phyloP scores from a whole-genome alignment of 768 basidiomycete genomes.

The Lactifluus echinatus region DNA sequence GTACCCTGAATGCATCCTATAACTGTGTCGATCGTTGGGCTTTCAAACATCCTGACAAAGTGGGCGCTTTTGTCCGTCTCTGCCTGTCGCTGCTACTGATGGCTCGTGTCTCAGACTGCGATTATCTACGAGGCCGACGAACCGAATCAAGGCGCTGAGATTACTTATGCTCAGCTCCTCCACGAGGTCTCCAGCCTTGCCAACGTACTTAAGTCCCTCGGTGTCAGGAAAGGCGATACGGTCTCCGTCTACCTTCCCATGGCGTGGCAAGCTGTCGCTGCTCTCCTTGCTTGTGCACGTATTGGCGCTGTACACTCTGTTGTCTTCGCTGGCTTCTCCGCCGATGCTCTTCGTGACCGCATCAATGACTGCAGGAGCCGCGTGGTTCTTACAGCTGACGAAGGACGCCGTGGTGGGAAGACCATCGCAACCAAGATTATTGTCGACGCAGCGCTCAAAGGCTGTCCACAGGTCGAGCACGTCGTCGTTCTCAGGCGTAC shows the following conservation, averaged over 20 bases:
- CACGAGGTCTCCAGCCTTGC: constrained; percentile 84
- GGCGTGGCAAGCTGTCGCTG: constrained; percentile 93
- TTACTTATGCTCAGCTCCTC: constrained; percentile 80
- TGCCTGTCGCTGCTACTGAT: not conserved
- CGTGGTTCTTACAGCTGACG: constrained; percentile 94
- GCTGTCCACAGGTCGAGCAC: constrained; percentile 79
- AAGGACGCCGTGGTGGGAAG: constrained; percentile 91
- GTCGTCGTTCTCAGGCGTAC: constrained; percentile 86
- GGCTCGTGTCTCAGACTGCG: constrained; percentile 48
- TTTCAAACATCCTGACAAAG: constrained; percentile 79
- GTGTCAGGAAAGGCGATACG: constrained; percentile 92
- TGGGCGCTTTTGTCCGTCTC: constrained; percentile 21
- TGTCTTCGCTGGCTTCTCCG: constrained; percentile 94
- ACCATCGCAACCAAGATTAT: constrained; percentile 90
- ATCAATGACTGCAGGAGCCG: constrained; percentile 80
- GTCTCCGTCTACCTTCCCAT: constrained; percentile 90
- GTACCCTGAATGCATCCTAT: constrained; percentile 86
- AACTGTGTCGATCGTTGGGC: constrained; percentile 98
- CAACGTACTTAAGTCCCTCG: constrained; percentile 83
- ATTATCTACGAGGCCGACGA: constrained; percentile 99
- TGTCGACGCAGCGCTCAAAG: constrained; percentile 83
- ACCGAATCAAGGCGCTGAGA: constrained; percentile 64
- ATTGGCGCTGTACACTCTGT: constrained; percentile 96
- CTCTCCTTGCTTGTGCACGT: constrained; percentile 96
- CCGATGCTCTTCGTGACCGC: constrained; percentile 90